Conservation (phyloP, 2,329 filamentous ascomycete genomes). For the Diplodia corticola region DNA sequence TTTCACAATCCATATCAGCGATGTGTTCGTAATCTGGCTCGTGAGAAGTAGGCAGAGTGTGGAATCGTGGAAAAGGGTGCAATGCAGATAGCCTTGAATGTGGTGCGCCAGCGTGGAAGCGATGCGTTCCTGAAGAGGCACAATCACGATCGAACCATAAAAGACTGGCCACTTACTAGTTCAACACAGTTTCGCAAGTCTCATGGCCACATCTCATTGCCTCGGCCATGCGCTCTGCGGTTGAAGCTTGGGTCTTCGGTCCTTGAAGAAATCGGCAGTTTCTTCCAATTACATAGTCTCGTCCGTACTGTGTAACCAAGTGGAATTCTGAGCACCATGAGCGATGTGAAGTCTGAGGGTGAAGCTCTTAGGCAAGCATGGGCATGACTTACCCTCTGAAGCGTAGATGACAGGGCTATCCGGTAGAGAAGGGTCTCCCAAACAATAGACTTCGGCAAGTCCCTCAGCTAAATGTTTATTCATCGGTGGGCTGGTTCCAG, state of each 20-base stretch:
- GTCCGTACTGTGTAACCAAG: constrained; percentile 69
- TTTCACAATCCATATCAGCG: neutral
- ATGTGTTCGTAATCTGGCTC: neutral
- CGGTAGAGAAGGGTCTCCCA: constrained; percentile 68
- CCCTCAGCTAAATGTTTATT: constrained; percentile 67
- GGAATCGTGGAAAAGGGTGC: neutral
- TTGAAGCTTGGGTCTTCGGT: constrained; percentile 64
- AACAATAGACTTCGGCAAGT: constrained; percentile 70
- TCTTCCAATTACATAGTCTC: constrained; percentile 69
- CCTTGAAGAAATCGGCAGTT: constrained; percentile 78
- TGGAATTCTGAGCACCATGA: constrained; percentile 60
- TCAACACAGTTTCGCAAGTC: constrained; percentile 70
- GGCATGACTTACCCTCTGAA: constrained; percentile 58
- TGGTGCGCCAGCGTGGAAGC: too few relatives aligned
- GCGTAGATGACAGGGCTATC: constrained; percentile 75
- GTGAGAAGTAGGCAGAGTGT: neutral
- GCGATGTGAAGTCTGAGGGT: neutral
- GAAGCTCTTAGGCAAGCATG: neutral
- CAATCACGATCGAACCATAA: neutral
- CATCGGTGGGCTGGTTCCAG: constrained; percentile 62
- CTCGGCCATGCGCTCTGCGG: constrained; percentile 61
- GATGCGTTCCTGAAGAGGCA: neutral
- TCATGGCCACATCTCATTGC: constrained; percentile 63
- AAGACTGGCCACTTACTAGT: constrained; percentile 55
- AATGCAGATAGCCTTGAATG: too few relatives aligned